Base-by-base conservation (phyloP, 2,329 filamentous ascomycete genomes). In the Meredithiella fracta region DNA sequence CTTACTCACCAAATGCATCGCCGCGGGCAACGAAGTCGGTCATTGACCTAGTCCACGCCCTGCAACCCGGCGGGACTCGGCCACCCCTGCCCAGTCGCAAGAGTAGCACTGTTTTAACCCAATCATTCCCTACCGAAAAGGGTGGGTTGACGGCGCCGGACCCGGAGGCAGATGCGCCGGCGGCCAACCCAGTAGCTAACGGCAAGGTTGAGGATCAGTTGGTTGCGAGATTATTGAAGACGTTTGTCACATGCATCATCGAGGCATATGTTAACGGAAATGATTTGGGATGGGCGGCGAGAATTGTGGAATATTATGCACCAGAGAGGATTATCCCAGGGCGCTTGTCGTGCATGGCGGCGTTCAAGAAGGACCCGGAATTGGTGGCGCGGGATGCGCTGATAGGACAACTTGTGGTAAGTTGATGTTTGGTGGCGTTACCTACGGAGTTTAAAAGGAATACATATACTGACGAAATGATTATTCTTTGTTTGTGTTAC, bases 241-340 rank as follows among this genome's bases (percentile, higher is more conserved):
- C 82, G 1, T 90, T 92, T 65, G 73, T 87, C n/a, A 87, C 84
- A 0, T 85, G 86, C 64, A 70, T 90, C 17, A 68, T 90, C 9
- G 85, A 90, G 64, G 77, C 83, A 49, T 91, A 87, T 61, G 75
- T 86, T 59, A 80, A 80, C 61, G 70, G 68, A 5, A 76, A 80
- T 61, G 70, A 71, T 23, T 66, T 83, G 65, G 74, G 77, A 49
- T 83, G 80, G 80, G 74, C 80, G 1, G 69, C 76, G 14, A 70
- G 86, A 53, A 66, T 89, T 56, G 73, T 85, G 60, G 86, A 91
- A 67, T 80, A 76, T 58, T 79, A 82, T 60, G 73, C 79, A 54
- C 85, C 85, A 0, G 74, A 78, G 56, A 79, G 74, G 62, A 72
- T 80, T 22, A 73, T 89, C 5, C 76, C 79, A 0, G 75, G 78